Percentiles rank a stretch among this genome's conserved stretches.
Evolutionary conservation across 2,329 filamentous ascomycete genomes (phyloP).

Genomic region (Curvularia sp.): DNA sequence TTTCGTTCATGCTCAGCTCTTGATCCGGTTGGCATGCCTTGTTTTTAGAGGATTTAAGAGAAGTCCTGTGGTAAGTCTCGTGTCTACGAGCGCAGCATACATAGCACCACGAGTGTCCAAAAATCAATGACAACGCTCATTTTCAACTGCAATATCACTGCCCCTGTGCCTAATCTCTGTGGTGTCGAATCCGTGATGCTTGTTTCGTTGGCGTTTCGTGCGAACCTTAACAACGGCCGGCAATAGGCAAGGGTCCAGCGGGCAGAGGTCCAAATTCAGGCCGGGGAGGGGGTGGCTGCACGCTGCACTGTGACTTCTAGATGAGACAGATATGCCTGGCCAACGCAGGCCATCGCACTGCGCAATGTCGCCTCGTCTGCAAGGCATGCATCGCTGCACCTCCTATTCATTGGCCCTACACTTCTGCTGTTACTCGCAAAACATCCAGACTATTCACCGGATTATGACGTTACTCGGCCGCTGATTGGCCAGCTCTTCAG

Average conservation of each 20-base stretch:
- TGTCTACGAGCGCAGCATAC: constrained; percentile 15
- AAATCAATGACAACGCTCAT: constrained; percentile 22
- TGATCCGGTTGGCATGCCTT: constrained; percentile 24
- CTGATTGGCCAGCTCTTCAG: constrained; percentile 23
- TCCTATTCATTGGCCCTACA: background rate
- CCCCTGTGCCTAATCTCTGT: background rate
- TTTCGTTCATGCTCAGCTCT: constrained; percentile 27
- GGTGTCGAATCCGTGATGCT: background rate
- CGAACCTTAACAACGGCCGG: background rate
- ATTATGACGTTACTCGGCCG: constrained; percentile 22
- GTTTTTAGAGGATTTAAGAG: constrained; percentile 15
- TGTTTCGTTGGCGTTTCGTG: background rate
- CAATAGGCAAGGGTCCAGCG: background rate
- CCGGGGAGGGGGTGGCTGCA: background rate
- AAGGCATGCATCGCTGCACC: too few relatives aligned
- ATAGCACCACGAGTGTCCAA: constrained; percentile 21
- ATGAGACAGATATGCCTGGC: background rate
- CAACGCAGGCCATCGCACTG: background rate
- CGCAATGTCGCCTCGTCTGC: background rate
- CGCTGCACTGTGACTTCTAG: background rate
- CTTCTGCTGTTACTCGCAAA: background rate
- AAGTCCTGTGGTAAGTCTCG: constrained; percentile 23
- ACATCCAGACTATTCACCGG: constrained; percentile 19
- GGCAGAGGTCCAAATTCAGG: background rate
- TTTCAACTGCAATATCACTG: constrained; percentile 6